Base-by-base conservation (phyloP, 1,284 basidiomycete species). In the Exobasidium cylindrosporum region DNA sequence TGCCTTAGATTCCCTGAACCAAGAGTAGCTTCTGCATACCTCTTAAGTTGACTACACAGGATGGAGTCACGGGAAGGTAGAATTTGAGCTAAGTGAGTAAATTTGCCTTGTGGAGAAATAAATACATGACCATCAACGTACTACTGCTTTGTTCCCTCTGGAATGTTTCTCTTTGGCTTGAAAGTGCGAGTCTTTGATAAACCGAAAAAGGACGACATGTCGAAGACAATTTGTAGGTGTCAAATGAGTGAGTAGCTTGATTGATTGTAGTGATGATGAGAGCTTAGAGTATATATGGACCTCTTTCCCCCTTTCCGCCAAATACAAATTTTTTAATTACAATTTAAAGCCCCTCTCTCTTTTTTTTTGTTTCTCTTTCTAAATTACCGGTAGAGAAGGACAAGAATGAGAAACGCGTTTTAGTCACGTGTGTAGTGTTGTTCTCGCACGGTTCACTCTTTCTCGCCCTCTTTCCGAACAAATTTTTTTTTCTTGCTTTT, bases 21-120 rank as follows among this genome's bases (percentile, higher is more conserved):
- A 78, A 97, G 83, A 11, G 94, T 97, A 32, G 93, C 93, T 80
- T 97, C 94, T 13, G 94, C 94, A 81, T 97, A 97, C 81, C 95
- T 93, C 80, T 94, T 88, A 68, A 97, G 84, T 82, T 97, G 94
- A 81, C 66, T 69, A 50, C 29, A 31, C 47, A 64, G 40, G 24
- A 11, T 24, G 10, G 35, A 10, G 17, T 40, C 35, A 40, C 10
- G 7, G 10, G 10, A 40, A 40, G 43, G 5, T 17, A 14, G 10
- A 17, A 21, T 60, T 60, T 14, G 32, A 66, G n/a, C n/a, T n/a
- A n/a, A n/a, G n/a, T n/a, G n/a, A n/a, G n/a, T n/a, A n/a, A n/a
- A n/a, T n/a, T n/a, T n/a, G n/a, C n/a, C n/a, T n/a, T n/a, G n/a
- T n/a, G n/a, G n/a, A n/a, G n/a, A 57, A 53, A 67, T 17, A 43